Evolutionary conservation across 495 filamentous ascomycete genomes (phyloP), one percentile per base, ranked within the genome.

Genomic region (Jackrogersella multiformis): DNA sequence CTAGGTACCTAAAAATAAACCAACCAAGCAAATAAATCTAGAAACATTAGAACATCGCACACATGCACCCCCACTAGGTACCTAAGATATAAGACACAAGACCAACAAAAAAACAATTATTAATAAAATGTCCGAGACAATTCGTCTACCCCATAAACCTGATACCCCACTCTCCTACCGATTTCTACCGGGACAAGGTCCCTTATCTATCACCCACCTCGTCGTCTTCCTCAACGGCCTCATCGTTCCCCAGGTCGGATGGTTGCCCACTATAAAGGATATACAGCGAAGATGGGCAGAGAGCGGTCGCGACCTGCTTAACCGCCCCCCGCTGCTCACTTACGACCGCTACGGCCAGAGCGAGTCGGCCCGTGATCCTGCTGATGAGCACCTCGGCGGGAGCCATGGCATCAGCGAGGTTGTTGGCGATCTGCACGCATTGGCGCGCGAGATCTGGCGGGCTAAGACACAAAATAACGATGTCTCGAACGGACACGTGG

Each of bases 331-430:
- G 6, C 77, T 88, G 24, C 80, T 90, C 2, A 81, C 81, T 44
- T 90, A 89, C 67, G 88, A 90, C 75, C 86, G 88, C 36, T 89
- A 80, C 67, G 87, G 88, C 26, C 87, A 90, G 70, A 87, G 87
- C 4, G 68, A 80, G 46, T 86, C 85, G 1, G 80, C 83, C 51
- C 77, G 74, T 2, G 86, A 90, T 70, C 87, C 88, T 0, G 44
- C 73, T 4, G 85, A 89, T 53, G 65, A 70, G 5, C 73, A 71
- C 8, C 42, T 69, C 35, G 72, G 61, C 21, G 72, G 70, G 7
- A 64, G 80, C 16, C 88, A 89, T 71, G 83, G 87, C 60, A 76
- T 80, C 20, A 56, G 69, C 4, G 77, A 80, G 26, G 79, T 79
- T 1, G 77, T 84, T 4, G 65, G 73, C 28, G 86, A 88, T 44